Conservation (phyloP, 2,329 filamentous ascomycete genomes). For the Ceratocystis variospora region DNA sequence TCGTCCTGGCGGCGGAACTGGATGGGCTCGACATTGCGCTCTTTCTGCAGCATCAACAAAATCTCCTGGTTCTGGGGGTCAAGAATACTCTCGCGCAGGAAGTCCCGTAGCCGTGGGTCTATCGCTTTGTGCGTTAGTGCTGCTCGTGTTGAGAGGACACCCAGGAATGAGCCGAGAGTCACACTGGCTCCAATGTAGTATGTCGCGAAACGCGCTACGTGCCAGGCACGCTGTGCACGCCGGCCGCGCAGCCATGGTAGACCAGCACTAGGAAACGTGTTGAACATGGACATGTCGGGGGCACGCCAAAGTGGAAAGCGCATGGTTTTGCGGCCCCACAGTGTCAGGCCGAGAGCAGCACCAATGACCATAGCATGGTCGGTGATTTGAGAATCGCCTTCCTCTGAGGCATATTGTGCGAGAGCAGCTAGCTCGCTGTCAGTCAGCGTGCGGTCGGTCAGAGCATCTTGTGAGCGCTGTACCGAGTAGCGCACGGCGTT, state of each 20-base stretch:
- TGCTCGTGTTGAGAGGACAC: slow-evolving; percentile 24
- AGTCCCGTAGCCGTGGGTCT: slow-evolving; percentile 25
- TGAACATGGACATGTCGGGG: slow-evolving; percentile 21
- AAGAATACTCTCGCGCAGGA: slow-evolving; percentile 21
- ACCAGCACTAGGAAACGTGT: slow-evolving; percentile 24
- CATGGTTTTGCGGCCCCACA: slow-evolving; percentile 25
- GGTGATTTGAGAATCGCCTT: slow-evolving; percentile 20
- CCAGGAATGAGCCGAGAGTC: slow-evolving; percentile 24
- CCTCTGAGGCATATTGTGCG: slow-evolving; percentile 24
- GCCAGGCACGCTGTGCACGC: slow-evolving; percentile 27
- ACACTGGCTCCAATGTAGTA: slow-evolving; percentile 26
- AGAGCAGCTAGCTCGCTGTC: slow-evolving; percentile 29
- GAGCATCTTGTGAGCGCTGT: slow-evolving; percentile 20
- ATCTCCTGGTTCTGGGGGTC: slow-evolving; percentile 19
- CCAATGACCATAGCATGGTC: slow-evolving; percentile 26
- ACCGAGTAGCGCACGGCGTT: slow-evolving; percentile 22
- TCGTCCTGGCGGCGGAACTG: slow-evolving; percentile 19
- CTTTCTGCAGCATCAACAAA: slow-evolving; percentile 18
- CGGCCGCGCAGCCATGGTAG: slow-evolving; percentile 23
- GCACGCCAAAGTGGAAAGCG: slow-evolving; percentile 32
- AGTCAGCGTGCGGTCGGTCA: slow-evolving; percentile 25
- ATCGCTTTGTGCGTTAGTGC: slow-evolving; percentile 21
- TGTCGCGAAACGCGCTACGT: slow-evolving; percentile 26
- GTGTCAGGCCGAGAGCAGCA: slow-evolving; percentile 23
- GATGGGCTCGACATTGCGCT: slow-evolving; percentile 16